Conservation (phyloP, 2,329 filamentous ascomycete species). For the Claviceps africana region DNA sequence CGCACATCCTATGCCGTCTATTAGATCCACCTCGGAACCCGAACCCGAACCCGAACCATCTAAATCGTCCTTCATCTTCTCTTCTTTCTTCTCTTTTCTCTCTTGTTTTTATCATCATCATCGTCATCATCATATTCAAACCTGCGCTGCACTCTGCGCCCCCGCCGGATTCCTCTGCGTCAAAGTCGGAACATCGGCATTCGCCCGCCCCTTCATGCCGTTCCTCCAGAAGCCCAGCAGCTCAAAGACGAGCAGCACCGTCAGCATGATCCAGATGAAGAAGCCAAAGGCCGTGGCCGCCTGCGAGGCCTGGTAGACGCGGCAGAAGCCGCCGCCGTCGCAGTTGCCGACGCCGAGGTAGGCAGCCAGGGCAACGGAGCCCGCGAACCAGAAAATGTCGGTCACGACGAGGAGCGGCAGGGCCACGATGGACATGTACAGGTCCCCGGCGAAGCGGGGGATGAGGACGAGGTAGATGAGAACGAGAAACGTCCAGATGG, state of each 20-base stretch:
- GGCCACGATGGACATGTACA: slow-evolving; percentile 51
- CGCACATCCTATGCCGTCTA: no score
- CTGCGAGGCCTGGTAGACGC: slow-evolving; percentile 33
- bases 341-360: slow-evolving; percentile 40
- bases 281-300: slow-evolving; percentile 54
- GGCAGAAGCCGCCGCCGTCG: slow-evolving; percentile 42
- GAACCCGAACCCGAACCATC: no score
- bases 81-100: no score
- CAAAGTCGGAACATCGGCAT: slow-evolving; percentile 14
- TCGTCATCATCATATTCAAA: slow-evolving; percentile 2
- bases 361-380: slow-evolving; percentile 64
- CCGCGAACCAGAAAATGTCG: slow-evolving; percentile 81
- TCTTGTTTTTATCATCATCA: no score
- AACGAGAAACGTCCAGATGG: slow-evolving; percentile 61
- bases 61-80: no score
- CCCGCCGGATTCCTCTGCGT: slow-evolving; percentile 6
- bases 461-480: slow-evolving; percentile 56
- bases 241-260: slow-evolving; percentile 32
- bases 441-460: slow-evolving; percentile 44
- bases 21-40: no score
- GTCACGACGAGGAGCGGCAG: slow-evolving; percentile 57
- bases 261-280: slow-evolving; percentile 44
- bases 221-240: slow-evolving; percentile 25
- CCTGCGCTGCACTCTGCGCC: slow-evolving; percentile 5
- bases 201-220: slow-evolving; percentile 12